These are phyloP conservation scores for Iberis pinnata DNA, from an alignment of 345 rosid genomes.

Conservation along the genomic window DNA sequence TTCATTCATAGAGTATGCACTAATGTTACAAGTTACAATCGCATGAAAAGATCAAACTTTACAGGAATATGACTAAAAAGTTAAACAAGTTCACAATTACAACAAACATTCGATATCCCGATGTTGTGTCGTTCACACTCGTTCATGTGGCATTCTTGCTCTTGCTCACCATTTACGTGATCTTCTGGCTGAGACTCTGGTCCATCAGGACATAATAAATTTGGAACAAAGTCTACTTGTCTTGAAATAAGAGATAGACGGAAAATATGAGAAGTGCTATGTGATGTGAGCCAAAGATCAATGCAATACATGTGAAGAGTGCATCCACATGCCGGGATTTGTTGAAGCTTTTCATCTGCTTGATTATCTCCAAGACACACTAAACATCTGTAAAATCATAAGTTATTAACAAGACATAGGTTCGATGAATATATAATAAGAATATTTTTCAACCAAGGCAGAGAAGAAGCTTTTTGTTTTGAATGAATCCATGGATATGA, in stretches of 20 bases:
- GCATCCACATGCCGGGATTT: constrained; percentile 71
- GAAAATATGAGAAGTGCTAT: constrained; percentile 77
- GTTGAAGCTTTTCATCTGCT: constrained; percentile 72
- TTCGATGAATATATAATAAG: no score
- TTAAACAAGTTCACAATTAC: constrained; percentile 6
- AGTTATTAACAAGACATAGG: no score
- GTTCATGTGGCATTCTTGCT: background rate
- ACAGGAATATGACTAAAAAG: no score
- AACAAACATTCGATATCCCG: constrained; percentile 15
- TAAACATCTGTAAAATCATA: constrained; percentile 72
- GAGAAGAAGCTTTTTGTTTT: no score
- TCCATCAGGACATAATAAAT: no score
- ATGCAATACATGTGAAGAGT: constrained; percentile 85
- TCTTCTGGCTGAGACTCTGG: no score
- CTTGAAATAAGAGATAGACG: constrained; percentile 52
- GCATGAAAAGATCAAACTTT: no score
- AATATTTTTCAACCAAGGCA: no score
- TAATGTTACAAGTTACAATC: no score
- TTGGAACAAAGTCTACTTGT: constrained; percentile 9
- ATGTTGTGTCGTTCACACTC: constrained; percentile 11
- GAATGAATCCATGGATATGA: no score
- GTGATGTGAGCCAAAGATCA: constrained; percentile 67
- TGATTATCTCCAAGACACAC: constrained; percentile 81
- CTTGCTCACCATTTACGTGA: no score
- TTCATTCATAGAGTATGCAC: no score